A percentile compares a stretch with the other conserved stretches of the same genome.
These are phyloP conservation scores for Trichoderma parareesei DNA, from an alignment of 495 filamentous ascomycete genomes.

Conservation along the genomic window DNA sequence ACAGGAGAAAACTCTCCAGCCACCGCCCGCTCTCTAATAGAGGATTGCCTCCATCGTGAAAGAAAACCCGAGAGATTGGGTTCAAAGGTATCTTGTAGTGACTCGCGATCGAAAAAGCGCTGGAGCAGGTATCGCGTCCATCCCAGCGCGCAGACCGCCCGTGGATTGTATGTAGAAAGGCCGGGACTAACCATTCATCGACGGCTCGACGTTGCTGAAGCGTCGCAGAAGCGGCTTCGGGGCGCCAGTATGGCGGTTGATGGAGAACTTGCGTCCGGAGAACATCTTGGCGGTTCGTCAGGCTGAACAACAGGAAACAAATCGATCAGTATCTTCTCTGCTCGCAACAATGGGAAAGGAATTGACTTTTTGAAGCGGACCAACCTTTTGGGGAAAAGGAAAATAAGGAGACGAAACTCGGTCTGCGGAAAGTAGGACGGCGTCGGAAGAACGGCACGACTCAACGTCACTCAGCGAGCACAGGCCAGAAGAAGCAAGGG, in stretches of 20 bases:
- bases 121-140: background rate
- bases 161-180: conserved; percentile 2
- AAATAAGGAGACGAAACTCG: background rate
- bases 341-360: background rate
- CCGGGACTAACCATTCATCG: conserved; percentile 35
- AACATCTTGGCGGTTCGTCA: conserved; percentile 20
- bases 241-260: conserved; percentile 48
- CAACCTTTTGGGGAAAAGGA: background rate
- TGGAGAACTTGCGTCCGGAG: conserved; percentile 46
- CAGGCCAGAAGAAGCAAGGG: background rate
- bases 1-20: conserved; percentile 15
- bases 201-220: conserved; percentile 45
- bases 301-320: background rate
- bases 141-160: background rate
- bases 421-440: background rate
- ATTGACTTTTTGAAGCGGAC: background rate
- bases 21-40: background rate
- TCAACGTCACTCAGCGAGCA: conserved; percentile 3
- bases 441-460: conserved; percentile 4
- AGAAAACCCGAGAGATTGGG: background rate
- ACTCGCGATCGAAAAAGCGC: too few relatives aligned
- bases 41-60: conserved; percentile 15
- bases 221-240: conserved; percentile 37
- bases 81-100: too few relatives aligned
- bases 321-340: background rate